Conservation (phyloP, 73 alveolate genomes). For the Tetrahymena thermophila region DNA sequence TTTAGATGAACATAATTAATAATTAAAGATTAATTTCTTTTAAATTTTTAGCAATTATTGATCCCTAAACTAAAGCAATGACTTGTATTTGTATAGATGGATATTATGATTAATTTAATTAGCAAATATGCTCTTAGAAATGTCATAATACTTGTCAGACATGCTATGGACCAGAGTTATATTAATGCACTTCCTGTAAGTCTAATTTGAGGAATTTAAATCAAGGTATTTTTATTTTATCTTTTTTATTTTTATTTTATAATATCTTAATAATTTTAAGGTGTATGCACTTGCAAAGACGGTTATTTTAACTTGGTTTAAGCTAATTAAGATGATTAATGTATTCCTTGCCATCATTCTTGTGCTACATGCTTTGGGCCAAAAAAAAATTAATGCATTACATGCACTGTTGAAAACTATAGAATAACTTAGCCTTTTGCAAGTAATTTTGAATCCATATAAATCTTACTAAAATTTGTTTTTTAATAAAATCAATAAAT, state of each 20-base stretch:
- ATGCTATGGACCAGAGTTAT: background rate
- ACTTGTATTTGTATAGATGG: background rate
- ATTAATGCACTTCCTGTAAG: background rate
- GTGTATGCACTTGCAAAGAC: background rate
- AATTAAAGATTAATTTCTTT: background rate
- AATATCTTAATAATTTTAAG: background rate
- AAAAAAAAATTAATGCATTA: background rate
- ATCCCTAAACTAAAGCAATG: background rate
- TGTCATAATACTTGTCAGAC: background rate
- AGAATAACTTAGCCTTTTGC: background rate
- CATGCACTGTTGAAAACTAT: background rate
- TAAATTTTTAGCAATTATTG: background rate
- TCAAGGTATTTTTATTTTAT: background rate
- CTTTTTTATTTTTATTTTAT: background rate
- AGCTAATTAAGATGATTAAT: background rate
- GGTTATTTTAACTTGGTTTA: background rate
- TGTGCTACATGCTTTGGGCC: background rate
- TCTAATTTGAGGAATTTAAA: background rate
- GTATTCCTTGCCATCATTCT: background rate
- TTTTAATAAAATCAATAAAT: background rate
- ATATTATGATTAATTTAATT: background rate
- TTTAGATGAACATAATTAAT: background rate
- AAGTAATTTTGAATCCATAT: background rate
- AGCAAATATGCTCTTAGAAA: background rate
- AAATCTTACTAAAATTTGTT: background rate